Percentiles rank a stretch among this genome's conserved stretches.
Evolutionary conservation across 805 yeast genomes (phyloP).

Genomic region (Candida golubevii): DNA sequence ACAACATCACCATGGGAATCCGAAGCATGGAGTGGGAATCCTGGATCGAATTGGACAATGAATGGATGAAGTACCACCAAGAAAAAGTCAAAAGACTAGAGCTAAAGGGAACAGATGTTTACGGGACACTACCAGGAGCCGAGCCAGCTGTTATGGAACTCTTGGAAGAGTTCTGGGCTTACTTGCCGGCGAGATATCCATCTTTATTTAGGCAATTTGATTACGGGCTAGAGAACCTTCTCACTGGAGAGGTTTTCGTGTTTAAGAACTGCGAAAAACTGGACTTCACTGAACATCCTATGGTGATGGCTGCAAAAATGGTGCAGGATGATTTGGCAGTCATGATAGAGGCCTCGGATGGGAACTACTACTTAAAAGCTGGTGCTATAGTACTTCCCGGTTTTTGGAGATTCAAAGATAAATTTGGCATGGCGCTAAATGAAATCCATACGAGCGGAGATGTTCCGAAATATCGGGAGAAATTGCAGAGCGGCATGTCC

Average conservation of each 20-base stretch:
- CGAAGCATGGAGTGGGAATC: conserved; percentile 54
- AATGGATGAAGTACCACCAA: conserved; percentile 55
- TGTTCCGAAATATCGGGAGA: conserved; percentile 60
- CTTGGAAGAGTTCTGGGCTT: conserved; percentile 48
- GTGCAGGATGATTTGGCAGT: conserved; percentile 66
- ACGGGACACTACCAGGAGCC: conserved; percentile 50
- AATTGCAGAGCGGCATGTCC: conserved; percentile 60
- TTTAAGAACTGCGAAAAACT: conserved; percentile 17
- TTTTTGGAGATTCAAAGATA: conserved; percentile 65
- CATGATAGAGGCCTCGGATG: conserved; percentile 57
- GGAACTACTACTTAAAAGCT: conserved; percentile 52
- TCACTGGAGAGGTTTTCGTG: conserved; percentile 49
- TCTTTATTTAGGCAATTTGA: conserved; percentile 42
- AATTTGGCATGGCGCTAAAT: conserved; percentile 49
- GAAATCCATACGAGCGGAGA: conserved; percentile 63
- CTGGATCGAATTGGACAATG: conserved; percentile 68
- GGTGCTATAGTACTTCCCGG: conserved; percentile 66
- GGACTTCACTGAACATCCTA: conserved; percentile 44
- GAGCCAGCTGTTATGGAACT: conserved; percentile 53
- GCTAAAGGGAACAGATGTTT: conserved; percentile 43
- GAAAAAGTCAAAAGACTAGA: conserved; percentile 48
- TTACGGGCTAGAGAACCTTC: conserved; percentile 46
- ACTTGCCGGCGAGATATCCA: conserved; percentile 57
- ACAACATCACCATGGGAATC: conserved; percentile 66
- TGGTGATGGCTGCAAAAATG: conserved; percentile 52